phyloP scores from a whole-genome alignment of 2,329 filamentous ascomycete genomes.

The Cryoendolithus antarcticus region DNA sequence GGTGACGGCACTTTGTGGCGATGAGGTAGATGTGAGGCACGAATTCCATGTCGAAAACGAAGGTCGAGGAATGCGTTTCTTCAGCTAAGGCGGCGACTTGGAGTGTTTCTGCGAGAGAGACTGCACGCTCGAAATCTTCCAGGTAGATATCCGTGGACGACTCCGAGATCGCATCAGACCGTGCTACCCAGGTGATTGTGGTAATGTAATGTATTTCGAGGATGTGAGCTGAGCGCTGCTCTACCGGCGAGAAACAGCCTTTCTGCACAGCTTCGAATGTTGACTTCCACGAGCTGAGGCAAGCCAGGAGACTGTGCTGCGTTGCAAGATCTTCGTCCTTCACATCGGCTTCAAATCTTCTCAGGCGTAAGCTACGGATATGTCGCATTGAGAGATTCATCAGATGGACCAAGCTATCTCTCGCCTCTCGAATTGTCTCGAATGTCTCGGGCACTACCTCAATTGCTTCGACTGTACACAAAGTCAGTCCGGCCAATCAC shows the following conservation, averaged over 20 bases:
- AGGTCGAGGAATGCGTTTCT: slow-evolving; percentile 4
- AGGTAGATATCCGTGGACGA: slow-evolving; percentile 3
- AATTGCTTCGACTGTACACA: slow-evolving; percentile 2
- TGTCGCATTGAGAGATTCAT: slow-evolving; percentile 10
- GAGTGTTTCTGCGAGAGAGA: slow-evolving; percentile 8
- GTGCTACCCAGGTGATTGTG: slow-evolving; percentile 3
- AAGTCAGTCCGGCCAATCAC: background rate
- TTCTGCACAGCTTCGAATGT: slow-evolving; percentile 2
- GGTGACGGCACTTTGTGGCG: slow-evolving; percentile 7
- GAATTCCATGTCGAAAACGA: slow-evolving; percentile 17
- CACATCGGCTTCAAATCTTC: slow-evolving; percentile 6
- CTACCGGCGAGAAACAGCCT: slow-evolving; percentile 2
- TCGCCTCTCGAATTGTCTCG: slow-evolving; percentile 7
- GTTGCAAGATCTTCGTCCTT: slow-evolving; percentile 4
- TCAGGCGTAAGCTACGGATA: slow-evolving; percentile 7
- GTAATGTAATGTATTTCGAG: slow-evolving; percentile 11
- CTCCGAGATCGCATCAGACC: slow-evolving; percentile 1
- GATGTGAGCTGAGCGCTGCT: slow-evolving; percentile 4
- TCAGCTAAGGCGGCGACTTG: slow-evolving; percentile 1
- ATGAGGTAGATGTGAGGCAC: slow-evolving; percentile 15
- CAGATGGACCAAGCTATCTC: slow-evolving; percentile 11
- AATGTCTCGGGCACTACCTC: slow-evolving; percentile 6
- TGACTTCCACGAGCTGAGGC: slow-evolving; percentile 3
- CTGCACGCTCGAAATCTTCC: slow-evolving; percentile 6
- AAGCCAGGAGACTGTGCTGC: slow-evolving; percentile 3